Evolutionary conservation across 2,329 filamentous ascomycete species (phyloP).

Genomic region (Cercospora citrullina): DNA sequence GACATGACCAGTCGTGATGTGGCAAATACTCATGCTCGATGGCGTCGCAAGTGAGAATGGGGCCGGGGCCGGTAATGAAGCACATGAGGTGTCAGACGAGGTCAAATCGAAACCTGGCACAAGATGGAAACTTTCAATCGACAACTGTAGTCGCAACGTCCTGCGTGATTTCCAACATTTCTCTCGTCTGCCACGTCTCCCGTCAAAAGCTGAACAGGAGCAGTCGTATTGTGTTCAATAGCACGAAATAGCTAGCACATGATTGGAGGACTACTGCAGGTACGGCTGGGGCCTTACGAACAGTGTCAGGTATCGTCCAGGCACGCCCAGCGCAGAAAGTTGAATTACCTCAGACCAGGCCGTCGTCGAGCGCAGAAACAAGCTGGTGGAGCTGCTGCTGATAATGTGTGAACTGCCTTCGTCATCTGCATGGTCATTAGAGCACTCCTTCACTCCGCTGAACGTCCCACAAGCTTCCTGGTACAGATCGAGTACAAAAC

Average conservation of each 20-base stretch:
- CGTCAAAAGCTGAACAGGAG: background rate
- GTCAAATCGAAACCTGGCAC: background rate
- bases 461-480: conserved; percentile 11
- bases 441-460: background rate
- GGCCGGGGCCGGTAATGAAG: background rate
- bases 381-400: background rate
- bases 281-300: background rate
- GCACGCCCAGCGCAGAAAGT: background rate
- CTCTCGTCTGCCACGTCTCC: background rate
- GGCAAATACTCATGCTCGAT: background rate
- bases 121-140: background rate
- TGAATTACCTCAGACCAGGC: background rate
- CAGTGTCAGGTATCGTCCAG: background rate
- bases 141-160: background rate
- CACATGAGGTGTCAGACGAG: background rate
- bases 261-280: conserved; percentile 15
- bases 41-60: background rate
- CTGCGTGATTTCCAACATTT: background rate
- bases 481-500: conserved; percentile 15
- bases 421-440: background rate
- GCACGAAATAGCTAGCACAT: background rate
- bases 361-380: background rate
- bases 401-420: background rate
- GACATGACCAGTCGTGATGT: background rate
- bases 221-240: background rate